Conservation (phyloP, 2,329 filamentous ascomycete species). For the Chrysosphaeria jannelii region DNA sequence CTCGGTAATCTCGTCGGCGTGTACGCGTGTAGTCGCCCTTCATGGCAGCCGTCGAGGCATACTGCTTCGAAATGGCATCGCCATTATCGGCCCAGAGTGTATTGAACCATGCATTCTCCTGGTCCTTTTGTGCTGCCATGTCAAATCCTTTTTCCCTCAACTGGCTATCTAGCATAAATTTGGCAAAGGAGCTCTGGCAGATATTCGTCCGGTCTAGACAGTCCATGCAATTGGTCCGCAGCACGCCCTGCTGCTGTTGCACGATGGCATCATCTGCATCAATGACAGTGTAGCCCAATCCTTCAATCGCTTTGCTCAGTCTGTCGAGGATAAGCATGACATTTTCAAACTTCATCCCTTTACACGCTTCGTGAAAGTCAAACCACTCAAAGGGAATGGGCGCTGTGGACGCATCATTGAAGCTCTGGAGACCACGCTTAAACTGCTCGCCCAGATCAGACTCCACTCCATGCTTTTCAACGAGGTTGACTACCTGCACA, state of each 20-base stretch:
- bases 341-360: constrained; percentile 95
- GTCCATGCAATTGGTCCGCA: constrained; percentile 98
- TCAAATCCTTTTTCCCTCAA: constrained; percentile 46
- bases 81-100: constrained; percentile 93
- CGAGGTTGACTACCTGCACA: constrained; percentile 53
- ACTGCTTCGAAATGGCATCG: constrained; percentile 83
- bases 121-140: constrained; percentile 44
- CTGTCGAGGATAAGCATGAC: constrained; percentile 50
- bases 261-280: constrained; percentile 10
- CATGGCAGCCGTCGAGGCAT: constrained; percentile 79
- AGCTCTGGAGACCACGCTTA: constrained; percentile 29
- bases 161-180: constrained; percentile 53
- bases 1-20: constrained; percentile 65
- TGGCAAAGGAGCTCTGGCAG: constrained; percentile 71
- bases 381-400: constrained; percentile 68
- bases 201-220: constrained; percentile 91
- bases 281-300: constrained; percentile 38
- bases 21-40: constrained; percentile 94
- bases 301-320: constrained; percentile 34
- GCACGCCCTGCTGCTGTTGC: constrained; percentile 34
- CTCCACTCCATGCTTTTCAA: constrained; percentile 72
- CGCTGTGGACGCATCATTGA: constrained; percentile 27
- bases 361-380: constrained; percentile 76
- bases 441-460: constrained; percentile 51
- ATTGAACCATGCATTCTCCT: constrained; percentile 79